These are phyloP conservation scores for Knufia petricola DNA, from an alignment of 2,329 filamentous ascomycete species.

Conservation along the genomic window DNA sequence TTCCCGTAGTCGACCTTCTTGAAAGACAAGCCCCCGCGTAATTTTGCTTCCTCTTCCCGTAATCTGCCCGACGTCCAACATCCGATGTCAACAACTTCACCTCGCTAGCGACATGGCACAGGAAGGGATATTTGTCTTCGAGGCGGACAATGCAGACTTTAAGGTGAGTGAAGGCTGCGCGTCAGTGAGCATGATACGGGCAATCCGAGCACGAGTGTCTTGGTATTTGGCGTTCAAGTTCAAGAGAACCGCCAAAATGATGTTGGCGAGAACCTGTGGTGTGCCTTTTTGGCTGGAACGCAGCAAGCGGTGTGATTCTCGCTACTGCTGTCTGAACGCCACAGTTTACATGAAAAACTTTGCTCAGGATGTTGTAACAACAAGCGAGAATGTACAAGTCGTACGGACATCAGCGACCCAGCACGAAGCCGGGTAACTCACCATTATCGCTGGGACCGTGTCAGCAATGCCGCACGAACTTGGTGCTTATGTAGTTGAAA, in stretches of 20 bases:
- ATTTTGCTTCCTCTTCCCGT: background rate
- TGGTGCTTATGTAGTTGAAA: no score
- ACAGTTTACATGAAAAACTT: no score
- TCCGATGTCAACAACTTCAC: background rate
- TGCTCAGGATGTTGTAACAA: no score
- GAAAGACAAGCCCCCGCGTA: background rate
- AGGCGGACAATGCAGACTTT: constrained; percentile 9
- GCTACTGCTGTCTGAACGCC: background rate
- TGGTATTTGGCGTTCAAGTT: background rate
- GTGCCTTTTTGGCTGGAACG: no score
- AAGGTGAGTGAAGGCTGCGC: constrained; percentile 1
- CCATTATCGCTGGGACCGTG: no score
- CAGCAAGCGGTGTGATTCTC: no score
- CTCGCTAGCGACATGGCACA: background rate
- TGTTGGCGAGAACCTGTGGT: background rate
- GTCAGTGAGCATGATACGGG: background rate
- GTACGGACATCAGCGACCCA: no score
- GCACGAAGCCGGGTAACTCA: no score
- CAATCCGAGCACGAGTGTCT: background rate
- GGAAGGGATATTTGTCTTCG: constrained; percentile 7
- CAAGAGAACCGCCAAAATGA: no score
- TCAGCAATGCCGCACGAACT: no score
- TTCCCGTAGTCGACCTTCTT: background rate
- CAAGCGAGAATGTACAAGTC: no score
- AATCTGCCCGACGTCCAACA: constrained; percentile 5